A percentile compares a stretch with the other conserved stretches of the same genome.
Evolutionary conservation across 2,329 filamentous ascomycete species (phyloP).

Genomic region (Monosporascus sp.): DNA sequence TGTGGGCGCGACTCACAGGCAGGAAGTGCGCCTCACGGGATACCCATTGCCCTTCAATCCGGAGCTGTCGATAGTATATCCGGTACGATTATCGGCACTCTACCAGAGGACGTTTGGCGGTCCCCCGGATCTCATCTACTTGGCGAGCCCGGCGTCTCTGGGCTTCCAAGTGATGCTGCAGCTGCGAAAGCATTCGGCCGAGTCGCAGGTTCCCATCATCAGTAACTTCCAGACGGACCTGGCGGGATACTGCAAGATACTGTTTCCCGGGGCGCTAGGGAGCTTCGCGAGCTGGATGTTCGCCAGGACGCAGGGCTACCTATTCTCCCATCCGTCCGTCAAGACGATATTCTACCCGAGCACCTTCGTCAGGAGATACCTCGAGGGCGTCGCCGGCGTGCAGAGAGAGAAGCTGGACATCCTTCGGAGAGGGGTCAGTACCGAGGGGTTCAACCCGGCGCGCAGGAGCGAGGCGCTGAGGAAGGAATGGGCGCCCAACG

Average conservation of each 20-base stretch:
- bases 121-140: constrained; percentile 61
- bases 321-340: constrained; percentile 57
- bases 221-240: constrained; percentile 71
- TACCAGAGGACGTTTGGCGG: constrained; percentile 54
- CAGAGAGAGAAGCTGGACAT: constrained; percentile 52
- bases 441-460: constrained; percentile 52
- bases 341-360: constrained; percentile 66
- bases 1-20: constrained; percentile 26
- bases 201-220: constrained; percentile 53
- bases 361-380: constrained; percentile 55
- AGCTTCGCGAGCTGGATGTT: constrained; percentile 57
- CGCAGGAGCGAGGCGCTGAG: constrained; percentile 48
- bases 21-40: constrained; percentile 56
- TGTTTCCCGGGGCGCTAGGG: constrained; percentile 61
- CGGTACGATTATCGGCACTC: constrained; percentile 57
- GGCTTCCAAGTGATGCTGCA: constrained; percentile 70
- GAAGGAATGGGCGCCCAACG: constrained; percentile 50
- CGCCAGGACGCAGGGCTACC: constrained; percentile 57
- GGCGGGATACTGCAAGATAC: constrained; percentile 61
- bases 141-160: constrained; percentile 63
- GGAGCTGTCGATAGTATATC: constrained; percentile 64
- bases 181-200: constrained; percentile 50
- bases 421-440: constrained; percentile 61
- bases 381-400: constrained; percentile 48
- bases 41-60: constrained; percentile 67